Base-by-base conservation (phyloP, 2,329 filamentous ascomycete species). In the Calonectria leucothoes region DNA sequence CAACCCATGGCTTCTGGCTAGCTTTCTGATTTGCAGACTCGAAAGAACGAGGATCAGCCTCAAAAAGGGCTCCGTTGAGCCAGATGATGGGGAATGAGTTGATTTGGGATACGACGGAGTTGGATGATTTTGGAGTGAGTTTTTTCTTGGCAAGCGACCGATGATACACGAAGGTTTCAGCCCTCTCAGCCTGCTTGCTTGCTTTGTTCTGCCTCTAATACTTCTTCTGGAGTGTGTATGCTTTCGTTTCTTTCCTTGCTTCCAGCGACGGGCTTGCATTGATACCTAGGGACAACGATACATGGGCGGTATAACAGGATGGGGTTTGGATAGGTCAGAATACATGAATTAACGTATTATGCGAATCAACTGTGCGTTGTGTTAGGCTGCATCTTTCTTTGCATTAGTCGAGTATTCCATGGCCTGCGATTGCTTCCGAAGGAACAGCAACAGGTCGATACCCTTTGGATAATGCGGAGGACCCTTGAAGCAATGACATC, bases 151-250 rank as follows among this genome's bases (percentile, higher is more conserved):
- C 76, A 55, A 69, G 78, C 75, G 76, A 79, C 73, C 57, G 74
- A 71, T 69, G 70, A 79, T 77, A 78, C 51, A 80, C 75, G 77
- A 79, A 75, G 75, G 69, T 71, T 71, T 79, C 73, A 69, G 71
- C 70, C 73, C 71, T 61, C 57, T 42, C 20, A 25, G 7, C 20
- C 35, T 49, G 33, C 20, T 45, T 49, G 33, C 52, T 51, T 61
- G 61, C 63, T 65, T 57, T 23, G 23, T 63, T 66, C 71, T 42
- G 63, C 23, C 37, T 61, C 37, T 68, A 45, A 49, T 69, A n/a
- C 27, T 59, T 74, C 29, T 68, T 49, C 45, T 61, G 51, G 35
- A 70, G 35, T 57, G 48, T 39, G 55, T 29, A 61, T 61, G 23
- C 15, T 27, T 39, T 61, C 23, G n/a, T 35, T 27, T n/a, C 14